phyloP scores from a whole-genome alignment of 2,329 filamentous ascomycete genomes.

The Calonectria naviculata region DNA sequence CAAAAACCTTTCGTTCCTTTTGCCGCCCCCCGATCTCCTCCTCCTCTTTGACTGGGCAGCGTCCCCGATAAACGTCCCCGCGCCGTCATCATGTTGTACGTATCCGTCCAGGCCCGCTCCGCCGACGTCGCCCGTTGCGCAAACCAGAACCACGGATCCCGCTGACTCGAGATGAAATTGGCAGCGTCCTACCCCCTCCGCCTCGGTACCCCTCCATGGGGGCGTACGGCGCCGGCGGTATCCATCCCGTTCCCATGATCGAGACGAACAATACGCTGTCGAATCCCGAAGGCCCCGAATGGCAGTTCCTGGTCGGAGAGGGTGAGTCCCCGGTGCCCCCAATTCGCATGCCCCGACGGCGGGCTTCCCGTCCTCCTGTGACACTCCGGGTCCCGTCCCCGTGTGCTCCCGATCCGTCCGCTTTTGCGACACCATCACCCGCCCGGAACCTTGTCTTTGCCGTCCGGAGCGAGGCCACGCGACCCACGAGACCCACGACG shows the following conservation, averaged over 20 bases:
- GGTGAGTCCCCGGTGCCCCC: conserved; percentile 59
- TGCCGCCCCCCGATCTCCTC: not conserved
- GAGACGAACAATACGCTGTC: conserved; percentile 94
- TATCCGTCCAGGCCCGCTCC: conserved; percentile 18
- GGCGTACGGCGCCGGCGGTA: conserved; percentile 76
- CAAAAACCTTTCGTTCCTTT: not conserved
- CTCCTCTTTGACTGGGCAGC: conserved; percentile 6
- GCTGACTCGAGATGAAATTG: conserved; percentile 35
- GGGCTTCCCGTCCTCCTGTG: not conserved
- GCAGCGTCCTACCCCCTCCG: conserved; percentile 85
- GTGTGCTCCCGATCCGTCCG: not conserved
- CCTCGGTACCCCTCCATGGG: conserved; percentile 82
- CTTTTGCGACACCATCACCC: not conserved
- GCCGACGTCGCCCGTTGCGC: conserved; percentile 21
- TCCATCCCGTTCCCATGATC: conserved; percentile 78
- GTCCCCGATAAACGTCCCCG: not conserved
- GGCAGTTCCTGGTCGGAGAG: conserved; percentile 93
- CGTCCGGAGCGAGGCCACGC: not conserved
- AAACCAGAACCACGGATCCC: conserved; percentile 5
- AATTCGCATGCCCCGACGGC: not conserved
- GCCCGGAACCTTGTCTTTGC: not conserved
- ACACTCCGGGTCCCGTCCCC: conserved; percentile 3
- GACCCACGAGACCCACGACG: not conserved
- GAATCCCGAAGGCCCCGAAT: conserved; percentile 83
- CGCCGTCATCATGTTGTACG: conserved; percentile 40